phyloP scores from a whole-genome alignment of 768 basidiomycete species.

The Hirschioporus abietinus region DNA sequence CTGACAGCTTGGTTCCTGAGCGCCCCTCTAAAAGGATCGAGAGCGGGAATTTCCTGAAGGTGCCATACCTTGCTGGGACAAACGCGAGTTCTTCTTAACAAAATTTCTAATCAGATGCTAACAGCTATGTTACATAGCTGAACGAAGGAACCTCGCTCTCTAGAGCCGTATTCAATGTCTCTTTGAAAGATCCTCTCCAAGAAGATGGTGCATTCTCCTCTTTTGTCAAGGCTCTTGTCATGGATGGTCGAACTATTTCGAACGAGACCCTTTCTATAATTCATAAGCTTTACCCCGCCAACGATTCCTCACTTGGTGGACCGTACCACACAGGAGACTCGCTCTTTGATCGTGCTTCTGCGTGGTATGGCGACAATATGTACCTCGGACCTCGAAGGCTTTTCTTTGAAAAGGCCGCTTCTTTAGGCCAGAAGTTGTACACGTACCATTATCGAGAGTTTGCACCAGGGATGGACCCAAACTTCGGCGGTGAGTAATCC shows the following conservation, averaged over 20 bases:
- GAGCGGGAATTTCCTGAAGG: slow-evolving; percentile 16
- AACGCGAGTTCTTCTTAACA: slow-evolving; percentile 12
- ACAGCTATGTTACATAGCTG: slow-evolving; percentile 25
- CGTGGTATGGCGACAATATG: slow-evolving; percentile 58
- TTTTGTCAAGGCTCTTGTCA: slow-evolving; percentile 45
- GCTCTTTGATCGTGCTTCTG: slow-evolving; percentile 48
- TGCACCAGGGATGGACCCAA: slow-evolving; percentile 46
- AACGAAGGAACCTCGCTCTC: slow-evolving; percentile 51
- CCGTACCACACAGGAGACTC: slow-evolving; percentile 56
- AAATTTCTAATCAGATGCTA: neutral
- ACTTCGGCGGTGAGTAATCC: slow-evolving; percentile 39
- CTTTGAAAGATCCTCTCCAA: slow-evolving; percentile 29
- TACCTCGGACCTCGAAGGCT: slow-evolving; percentile 45
- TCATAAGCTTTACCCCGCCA: slow-evolving; percentile 38
- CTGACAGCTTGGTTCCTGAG: slow-evolving; percentile 15
- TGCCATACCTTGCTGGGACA: slow-evolving; percentile 16
- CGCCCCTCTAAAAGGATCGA: slow-evolving; percentile 16
- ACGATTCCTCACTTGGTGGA: slow-evolving; percentile 41
- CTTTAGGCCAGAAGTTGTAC: slow-evolving; percentile 39
- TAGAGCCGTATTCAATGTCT: slow-evolving; percentile 30
- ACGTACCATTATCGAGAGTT: slow-evolving; percentile 53
- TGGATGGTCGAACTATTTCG: slow-evolving; percentile 47
- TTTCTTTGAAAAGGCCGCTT: slow-evolving; percentile 44
- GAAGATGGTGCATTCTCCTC: slow-evolving; percentile 40
- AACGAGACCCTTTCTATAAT: slow-evolving; percentile 34